These are phyloP conservation scores for Solanum tarijense DNA, from an alignment of 257 asterid genomes.

Conservation along the genomic window DNA sequence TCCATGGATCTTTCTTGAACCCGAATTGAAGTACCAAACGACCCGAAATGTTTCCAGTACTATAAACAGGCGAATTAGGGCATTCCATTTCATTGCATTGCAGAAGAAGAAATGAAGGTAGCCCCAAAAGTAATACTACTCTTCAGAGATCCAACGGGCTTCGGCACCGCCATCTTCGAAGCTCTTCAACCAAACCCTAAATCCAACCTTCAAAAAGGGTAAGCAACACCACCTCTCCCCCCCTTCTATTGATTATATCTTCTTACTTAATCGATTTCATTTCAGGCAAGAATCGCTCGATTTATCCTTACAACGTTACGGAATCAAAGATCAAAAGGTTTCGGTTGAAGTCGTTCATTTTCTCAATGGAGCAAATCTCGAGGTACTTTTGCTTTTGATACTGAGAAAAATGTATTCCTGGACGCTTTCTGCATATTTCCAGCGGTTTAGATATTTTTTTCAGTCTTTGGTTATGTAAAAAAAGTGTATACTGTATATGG, in stretches of 20 bases:
- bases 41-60: not conserved
- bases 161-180: constrained; percentile 37
- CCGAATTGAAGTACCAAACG: not conserved
- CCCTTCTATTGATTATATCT: not conserved
- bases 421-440: not conserved
- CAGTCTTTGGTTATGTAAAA: not conserved
- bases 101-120: constrained; percentile 32
- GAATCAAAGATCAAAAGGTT: constrained; percentile 47
- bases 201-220: constrained; percentile 33
- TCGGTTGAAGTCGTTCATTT: constrained; percentile 49
- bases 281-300: constrained; percentile 55
- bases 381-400: constrained; percentile 22
- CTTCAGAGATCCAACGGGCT: constrained; percentile 47
- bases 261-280: not conserved
- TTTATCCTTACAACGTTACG: constrained; percentile 50
- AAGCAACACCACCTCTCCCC: not conserved
- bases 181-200: constrained; percentile 41
- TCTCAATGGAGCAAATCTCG: constrained; percentile 29
- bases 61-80: not conserved
- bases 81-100: not conserved
- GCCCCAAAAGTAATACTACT: constrained; percentile 51
- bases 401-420: not conserved
- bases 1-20: not conserved
- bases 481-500: not conserved
- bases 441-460: not conserved